Conservation (phyloP, 768 basidiomycete genomes). For the Porpolomopsis calyptriformis region DNA sequence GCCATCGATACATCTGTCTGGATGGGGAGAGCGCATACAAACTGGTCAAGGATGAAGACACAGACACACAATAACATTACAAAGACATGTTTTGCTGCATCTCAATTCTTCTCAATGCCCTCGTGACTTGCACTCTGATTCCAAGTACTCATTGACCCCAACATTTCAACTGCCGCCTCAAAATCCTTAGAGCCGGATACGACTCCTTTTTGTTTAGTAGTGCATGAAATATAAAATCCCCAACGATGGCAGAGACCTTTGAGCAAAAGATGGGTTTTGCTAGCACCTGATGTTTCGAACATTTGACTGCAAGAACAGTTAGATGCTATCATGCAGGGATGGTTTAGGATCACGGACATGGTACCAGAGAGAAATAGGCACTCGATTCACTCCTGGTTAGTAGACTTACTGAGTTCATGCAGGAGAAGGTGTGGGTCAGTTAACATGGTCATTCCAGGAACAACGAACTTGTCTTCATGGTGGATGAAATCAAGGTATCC, state of each 20-base stretch:
- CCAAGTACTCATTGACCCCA: constrained; percentile 5
- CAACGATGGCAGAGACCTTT: not conserved
- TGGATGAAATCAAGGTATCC: constrained; percentile 1
- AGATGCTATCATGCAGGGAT: constrained; percentile 1
- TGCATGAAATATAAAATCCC: constrained; percentile 8
- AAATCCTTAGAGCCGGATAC: constrained; percentile 8
- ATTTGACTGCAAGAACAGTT: constrained; percentile 2
- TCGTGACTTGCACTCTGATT: constrained; percentile 1
- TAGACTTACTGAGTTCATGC: constrained; percentile 8
- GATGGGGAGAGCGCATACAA: not conserved
- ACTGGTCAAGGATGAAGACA: constrained; percentile 9
- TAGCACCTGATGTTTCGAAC: not conserved
- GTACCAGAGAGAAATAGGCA: constrained; percentile 8
- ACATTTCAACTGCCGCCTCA: constrained; percentile 1
- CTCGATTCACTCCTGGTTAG: constrained; percentile 7
- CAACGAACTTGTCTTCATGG: constrained; percentile 6
- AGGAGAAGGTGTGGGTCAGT: constrained; percentile 11
- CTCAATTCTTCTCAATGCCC: constrained; percentile 4
- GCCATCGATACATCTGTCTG: constrained; percentile 6
- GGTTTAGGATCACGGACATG: constrained; percentile 8
- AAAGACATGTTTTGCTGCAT: constrained; percentile 9
- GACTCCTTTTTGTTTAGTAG: not conserved
- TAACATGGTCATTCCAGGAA: constrained; percentile 1
- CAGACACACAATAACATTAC: constrained; percentile 10
- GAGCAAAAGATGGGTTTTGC: not conserved